These are phyloP conservation scores for Cladosporium velox DNA, from an alignment of 2,329 filamentous ascomycete species.

Conservation along the genomic window DNA sequence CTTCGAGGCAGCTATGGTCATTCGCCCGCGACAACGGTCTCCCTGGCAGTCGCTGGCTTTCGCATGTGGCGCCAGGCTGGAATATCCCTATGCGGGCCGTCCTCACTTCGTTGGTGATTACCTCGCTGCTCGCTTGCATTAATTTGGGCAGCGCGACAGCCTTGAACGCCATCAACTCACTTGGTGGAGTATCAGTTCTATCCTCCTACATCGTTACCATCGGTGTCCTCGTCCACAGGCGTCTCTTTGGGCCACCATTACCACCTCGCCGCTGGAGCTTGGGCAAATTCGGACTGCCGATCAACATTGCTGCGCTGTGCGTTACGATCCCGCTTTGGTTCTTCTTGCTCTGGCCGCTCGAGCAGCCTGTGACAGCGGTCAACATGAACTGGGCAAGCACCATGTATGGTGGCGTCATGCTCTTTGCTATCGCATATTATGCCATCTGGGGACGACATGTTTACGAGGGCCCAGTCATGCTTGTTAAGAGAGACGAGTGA, in stretches of 20 bases:
- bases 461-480: constrained; percentile 25
- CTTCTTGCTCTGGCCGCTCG: constrained; percentile 30
- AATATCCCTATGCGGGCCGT: constrained; percentile 22
- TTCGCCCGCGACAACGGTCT: constrained; percentile 37
- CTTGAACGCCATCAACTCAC: constrained; percentile 22
- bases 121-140: constrained; percentile 20
- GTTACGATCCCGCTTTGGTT: constrained; percentile 27
- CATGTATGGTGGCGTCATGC: constrained; percentile 23
- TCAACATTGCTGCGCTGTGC: constrained; percentile 25
- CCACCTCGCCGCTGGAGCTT: constrained; percentile 23
- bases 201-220: constrained; percentile 24
- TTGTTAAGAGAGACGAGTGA: constrained; percentile 19
- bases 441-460: constrained; percentile 24
- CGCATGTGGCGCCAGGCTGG: constrained; percentile 23
- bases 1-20: constrained; percentile 46
- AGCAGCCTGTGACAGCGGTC: constrained; percentile 6
- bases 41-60: constrained; percentile 12
- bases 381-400: constrained; percentile 20
- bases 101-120: constrained; percentile 18
- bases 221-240: constrained; percentile 23
- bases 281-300: constrained; percentile 27
- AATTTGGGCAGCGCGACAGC: constrained; percentile 19
- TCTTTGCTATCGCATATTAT: constrained; percentile 26
- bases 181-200: constrained; percentile 23
- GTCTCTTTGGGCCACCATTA: constrained; percentile 19